These are phyloP conservation scores for Trichoderma semiorbis DNA, from an alignment of 2,329 filamentous ascomycete genomes.

Conservation along the genomic window DNA sequence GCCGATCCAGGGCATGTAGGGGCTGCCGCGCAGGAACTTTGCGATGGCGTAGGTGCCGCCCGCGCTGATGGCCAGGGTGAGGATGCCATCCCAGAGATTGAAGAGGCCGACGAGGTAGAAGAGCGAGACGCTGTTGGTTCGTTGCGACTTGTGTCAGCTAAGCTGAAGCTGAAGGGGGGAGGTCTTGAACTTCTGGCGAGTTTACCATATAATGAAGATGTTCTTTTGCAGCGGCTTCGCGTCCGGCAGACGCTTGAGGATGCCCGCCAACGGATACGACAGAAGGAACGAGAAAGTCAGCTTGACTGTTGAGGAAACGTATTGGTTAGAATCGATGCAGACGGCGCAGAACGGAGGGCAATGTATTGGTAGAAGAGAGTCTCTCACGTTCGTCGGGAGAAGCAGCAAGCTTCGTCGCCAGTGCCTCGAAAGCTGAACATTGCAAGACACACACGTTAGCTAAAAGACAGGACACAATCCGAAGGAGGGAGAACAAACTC, in stretches of 20 bases:
- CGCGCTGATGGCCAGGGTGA: conserved; percentile 75
- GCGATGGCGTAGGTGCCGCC: conserved; percentile 79
- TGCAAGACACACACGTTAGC: conserved; percentile 14
- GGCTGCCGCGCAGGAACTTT: conserved; percentile 70
- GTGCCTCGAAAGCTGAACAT: conserved; percentile 33
- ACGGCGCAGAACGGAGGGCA: neutral
- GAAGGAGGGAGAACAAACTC: conserved; percentile 12
- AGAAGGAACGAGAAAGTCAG: conserved; percentile 85
- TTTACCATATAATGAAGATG: conserved; percentile 73
- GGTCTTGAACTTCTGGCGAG: conserved; percentile 18
- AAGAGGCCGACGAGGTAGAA: conserved; percentile 95
- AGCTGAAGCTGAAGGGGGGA: neutral
- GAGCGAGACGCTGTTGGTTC: conserved; percentile 60
- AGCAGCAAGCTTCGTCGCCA: conserved; percentile 32
- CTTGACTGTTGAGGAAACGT: conserved; percentile 64
- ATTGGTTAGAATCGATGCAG: neutral
- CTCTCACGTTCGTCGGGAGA: conserved; percentile 40
- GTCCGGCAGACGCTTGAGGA: conserved; percentile 90
- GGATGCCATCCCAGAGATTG: conserved; percentile 81
- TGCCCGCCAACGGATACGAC: conserved; percentile 84
- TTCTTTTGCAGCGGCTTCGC: conserved; percentile 81
- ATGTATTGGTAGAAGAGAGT: neutral
- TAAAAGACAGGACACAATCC: neutral
- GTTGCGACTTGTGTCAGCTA: neutral
- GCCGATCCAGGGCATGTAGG: conserved; percentile 96